Base-by-base conservation (phyloP, 192 early-diverging fungal genomes). In the Endogone sp. region DNA sequence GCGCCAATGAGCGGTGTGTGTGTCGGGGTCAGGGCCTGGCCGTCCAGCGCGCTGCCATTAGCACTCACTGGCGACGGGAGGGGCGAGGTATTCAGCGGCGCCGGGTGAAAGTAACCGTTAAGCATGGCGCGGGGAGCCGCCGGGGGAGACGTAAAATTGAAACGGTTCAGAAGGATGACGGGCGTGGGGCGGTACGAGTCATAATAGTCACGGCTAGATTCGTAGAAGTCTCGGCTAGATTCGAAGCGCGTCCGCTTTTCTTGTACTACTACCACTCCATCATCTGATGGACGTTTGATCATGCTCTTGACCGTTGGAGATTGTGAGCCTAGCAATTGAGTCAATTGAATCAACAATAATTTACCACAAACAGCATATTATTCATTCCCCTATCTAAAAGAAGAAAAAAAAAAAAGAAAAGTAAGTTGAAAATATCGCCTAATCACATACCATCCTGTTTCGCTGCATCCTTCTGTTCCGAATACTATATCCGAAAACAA, bases 181-280 rank as follows among this genome's bases (percentile, higher is more conserved):
- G 37, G 4, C 72, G 63, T 11, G 76, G 76, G 4, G 71, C 76
- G 4, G 76, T 78, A 1, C 71, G 76, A 44, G 74, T 74, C 76
- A 31, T 73, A 78, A 30, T 68, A 62, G 58, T 78, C 76, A 23
- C 74, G 65, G 8, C 70, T 66, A 6, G 71, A 69, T 27, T 78
- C 76, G 67, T 72, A 68, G 32, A 71, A 78, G 16, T 73, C 76
- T 4, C 76, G 68, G 13, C 67, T 68, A 20, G 72, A 74, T 24
- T 49, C 31, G 28, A 63, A 78, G 3, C 31, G 60, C 0, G 60
- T 54, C 29, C 55, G 44, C 54, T 67, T 75, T 21, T 55, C 29
- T 3, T 25, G 66, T 16, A 49, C 30, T 58, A 58, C 20, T 24
- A 20, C 66, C 21, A 62, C 16, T 3, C 64, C 67, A 9, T 21